Base-by-base conservation (phyloP, 129 eudicot genomes). In the Chrysanthemum makinoi region DNA sequence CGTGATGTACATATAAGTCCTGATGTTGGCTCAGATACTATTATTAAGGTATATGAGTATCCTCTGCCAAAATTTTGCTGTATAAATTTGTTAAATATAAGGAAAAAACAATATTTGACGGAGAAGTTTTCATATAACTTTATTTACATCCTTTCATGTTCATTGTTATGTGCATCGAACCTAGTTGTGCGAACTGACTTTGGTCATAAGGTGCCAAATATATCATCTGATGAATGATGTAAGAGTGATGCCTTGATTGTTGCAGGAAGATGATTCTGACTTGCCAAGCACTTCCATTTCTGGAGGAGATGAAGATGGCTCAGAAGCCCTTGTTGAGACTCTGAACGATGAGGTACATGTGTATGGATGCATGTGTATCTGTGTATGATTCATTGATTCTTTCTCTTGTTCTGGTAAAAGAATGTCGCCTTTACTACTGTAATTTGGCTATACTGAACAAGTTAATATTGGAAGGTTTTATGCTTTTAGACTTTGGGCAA, bases 1-100 rank as follows among this genome's bases (percentile, higher is more conserved):
- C 89, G 80, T 75, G 94, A 87, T 85, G 95, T 90, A 69, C 90
- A 81, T 77, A 62, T 81, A 68, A 90, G 65, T 76, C 80, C 77
- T 72, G 91, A 83, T 80, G 66, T 69, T 26, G 74, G 58, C 62
- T 73, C 81, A 68, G 79, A 72, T 74, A 73, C 80, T 16, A 58
- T 50, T 24, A 43, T 81, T 49, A 64, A 89, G 93, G 96, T 80
- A 80, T 73, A 72, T 57, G 70, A 50, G n/a, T 57, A n/a, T 47
- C 35, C 5, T 48, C 59, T 59, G 46, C 10, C 61, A 18, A 24
- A n/a, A n/a, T 80, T 22, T 10, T 62, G 55, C 48, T 68, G 65
- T 60, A 19, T n/a, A 46, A 18, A 47, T 22, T 48, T 71, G 65
- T 47, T 63, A 46, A 28, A 35, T n/a, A 48, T 22, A 59, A 22